Conservation (phyloP, 2,329 filamentous ascomycete genomes). For the Cladobotryum mycophilum region DNA sequence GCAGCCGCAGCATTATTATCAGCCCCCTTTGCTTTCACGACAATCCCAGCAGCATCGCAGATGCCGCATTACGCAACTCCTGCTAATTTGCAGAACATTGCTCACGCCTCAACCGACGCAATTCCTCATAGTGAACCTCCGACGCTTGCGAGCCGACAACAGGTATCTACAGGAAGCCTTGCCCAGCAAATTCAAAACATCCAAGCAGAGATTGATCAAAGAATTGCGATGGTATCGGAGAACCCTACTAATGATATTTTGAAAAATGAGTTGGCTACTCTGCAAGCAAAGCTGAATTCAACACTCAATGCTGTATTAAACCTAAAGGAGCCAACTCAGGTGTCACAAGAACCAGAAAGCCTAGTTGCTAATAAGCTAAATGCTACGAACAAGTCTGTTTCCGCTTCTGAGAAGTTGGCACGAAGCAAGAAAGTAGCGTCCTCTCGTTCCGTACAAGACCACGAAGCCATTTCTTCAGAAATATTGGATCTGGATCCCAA, state of each 20-base stretch:
- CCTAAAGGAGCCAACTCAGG: not conserved
- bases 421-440: not conserved
- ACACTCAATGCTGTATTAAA: conserved; percentile 19
- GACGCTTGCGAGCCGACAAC: too few species aligned
- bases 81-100: not conserved
- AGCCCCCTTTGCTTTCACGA: conserved; percentile 10
- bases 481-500: not conserved
- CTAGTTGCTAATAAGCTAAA: not conserved
- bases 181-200: conserved; percentile 20
- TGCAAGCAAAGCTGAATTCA: conserved; percentile 25
- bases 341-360: not conserved
- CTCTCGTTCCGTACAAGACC: not conserved
- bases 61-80: not conserved
- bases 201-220: conserved; percentile 22
- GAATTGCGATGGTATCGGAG: conserved; percentile 19
- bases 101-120: not conserved
- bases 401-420: not conserved
- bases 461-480: not conserved
- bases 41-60: not conserved
- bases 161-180: not conserved
- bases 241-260: conserved; percentile 18
- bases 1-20: conserved; percentile 6
- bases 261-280: conserved; percentile 18
- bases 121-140: too few species aligned
- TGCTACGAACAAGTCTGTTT: not conserved